Base-by-base conservation (phyloP, 2,329 filamentous ascomycete genomes). In the Lizonia empirigonia region DNA sequence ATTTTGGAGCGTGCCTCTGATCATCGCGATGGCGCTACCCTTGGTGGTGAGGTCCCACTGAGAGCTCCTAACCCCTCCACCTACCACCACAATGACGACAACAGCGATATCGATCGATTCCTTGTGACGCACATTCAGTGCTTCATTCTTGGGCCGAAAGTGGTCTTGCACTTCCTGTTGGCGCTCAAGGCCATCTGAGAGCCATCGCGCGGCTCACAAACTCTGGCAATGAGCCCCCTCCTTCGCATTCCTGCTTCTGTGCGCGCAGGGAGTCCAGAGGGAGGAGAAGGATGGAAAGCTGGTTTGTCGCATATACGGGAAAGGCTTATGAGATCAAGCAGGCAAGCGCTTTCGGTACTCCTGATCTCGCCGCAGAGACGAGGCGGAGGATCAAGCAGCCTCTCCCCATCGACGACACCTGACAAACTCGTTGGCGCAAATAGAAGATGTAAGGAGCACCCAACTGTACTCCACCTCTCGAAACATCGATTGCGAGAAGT, bases 31-130 rank as follows among this genome's bases (percentile, higher is more conserved):
- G 38, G 38, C 32, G 38, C 45, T 37, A 49, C 38, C 18, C 24
- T 13, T 42, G 45, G 45, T 35, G 38, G 32, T 23, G 37, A 49
- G 18, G 32, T 24, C 30, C 37, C 33, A 18, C 33, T 16, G 19
- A 9, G 10, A 22, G 19, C 33, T 35, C 10, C 15, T 9, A 20
- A 22, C 38, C 22, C 30, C 23, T 36, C 37, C 15, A 16, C 38
- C 40, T 16, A 37, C 38, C 18, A 49, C 45, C 6, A 32, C 8
- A 18, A 35, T 32, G 29, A 29, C 35, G 38, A 30, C 7, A 29
- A 22, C 36, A 7, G 12, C 16, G n/a, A n/a, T n/a, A 33, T 5
- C 30, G 8, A 33, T 18, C 9, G 7, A n/a, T n/a, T n/a, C n/a
- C n/a, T n/a, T n/a, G n/a, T 33, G 30, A n/a, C 13, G 24, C 12